Percentiles rank a stretch among this genome's conserved stretches.
Conservation (phyloP, 2,329 filamentous ascomycete genomes). For the Acephala macrosclerotiorum region DNA sequence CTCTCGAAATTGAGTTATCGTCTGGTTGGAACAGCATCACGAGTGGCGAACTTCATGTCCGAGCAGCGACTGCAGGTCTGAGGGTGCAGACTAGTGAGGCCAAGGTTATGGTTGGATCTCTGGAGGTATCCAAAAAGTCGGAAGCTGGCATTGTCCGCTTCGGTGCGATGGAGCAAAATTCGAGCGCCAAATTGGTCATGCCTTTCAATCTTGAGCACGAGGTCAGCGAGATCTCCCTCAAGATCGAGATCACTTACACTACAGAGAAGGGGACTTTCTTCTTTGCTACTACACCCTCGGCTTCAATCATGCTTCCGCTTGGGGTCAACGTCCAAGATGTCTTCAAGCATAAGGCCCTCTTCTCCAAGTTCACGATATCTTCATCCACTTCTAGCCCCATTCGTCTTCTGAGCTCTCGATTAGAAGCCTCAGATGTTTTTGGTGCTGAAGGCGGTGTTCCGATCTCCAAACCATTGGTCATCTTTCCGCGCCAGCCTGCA, state of each 20-base stretch:
- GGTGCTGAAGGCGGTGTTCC: constrained; percentile 66
- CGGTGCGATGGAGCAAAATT: constrained; percentile 52
- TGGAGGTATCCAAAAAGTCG: constrained; percentile 56
- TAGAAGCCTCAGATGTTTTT: constrained; percentile 75
- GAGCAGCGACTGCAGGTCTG: constrained; percentile 70
- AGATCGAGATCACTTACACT: constrained; percentile 78
- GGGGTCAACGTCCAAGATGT: constrained; percentile 97
- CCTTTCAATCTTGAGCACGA: constrained; percentile 88
- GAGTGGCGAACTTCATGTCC: constrained; percentile 66
- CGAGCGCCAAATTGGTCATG: constrained; percentile 65
- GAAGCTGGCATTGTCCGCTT: constrained; percentile 63
- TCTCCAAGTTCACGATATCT: constrained; percentile 90
- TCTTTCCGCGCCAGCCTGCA: constrained; percentile 84
- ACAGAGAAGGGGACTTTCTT: constrained; percentile 71
- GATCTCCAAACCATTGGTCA: constrained; percentile 58
- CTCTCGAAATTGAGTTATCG: constrained; percentile 75
- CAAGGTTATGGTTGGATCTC: constrained; percentile 52
- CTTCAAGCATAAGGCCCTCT: constrained; percentile 83
- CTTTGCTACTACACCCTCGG: constrained; percentile 66
- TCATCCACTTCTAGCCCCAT: constrained; percentile 80
- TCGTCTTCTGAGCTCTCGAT: constrained; percentile 72
- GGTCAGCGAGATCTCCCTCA: constrained; percentile 72
- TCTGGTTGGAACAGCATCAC: constrained; percentile 77
- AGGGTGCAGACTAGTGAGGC: constrained; percentile 68
- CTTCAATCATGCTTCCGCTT: constrained; percentile 80